Base-by-base conservation (phyloP, 2,329 filamentous ascomycete genomes). In the Immersiporthe knoxdaviesiana region DNA sequence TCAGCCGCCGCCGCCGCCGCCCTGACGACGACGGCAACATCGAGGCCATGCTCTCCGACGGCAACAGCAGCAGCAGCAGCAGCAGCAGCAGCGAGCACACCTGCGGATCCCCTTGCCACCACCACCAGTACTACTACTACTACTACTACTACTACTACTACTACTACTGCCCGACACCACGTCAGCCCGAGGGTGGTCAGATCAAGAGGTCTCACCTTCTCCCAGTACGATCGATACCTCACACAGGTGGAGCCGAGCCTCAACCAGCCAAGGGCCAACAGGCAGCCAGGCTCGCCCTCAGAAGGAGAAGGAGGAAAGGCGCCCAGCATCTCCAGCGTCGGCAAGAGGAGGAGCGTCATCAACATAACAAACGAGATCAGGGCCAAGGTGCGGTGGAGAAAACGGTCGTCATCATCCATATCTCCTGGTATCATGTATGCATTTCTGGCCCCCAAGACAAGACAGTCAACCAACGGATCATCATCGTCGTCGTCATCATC, bases 201-300 rank as follows among this genome's bases (percentile, higher is more conserved):
- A 66, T 79, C 80, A 50, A 81, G 79, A 70, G 79, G 75, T 47
- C 75, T 84, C 35, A 84, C 77, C 68, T 87, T 88, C 72, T 78
- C 80, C 8, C 80, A 82, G 39, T 88, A 88, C 73, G 85, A 88
- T 41, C 82, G 79, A 70, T 87, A 85, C 70, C 73, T 88, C 50
- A 76, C 80, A 24, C 79, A 84, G 56, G 72, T 84, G 39, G 80
- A 83, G 67, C 79, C 81, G 8, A 80, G 80, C 52, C 76, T 82
- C 47, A 79, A 80, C 71, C 82, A 83, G 70, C 79, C 81, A 61
- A 83, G 81, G 67, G 78, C 82, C 58, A 72, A 78, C 66, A 79
- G 78, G 69, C 68, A 47, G 44, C 21, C 44, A 3, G 21, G 68
- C 30, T 71, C 77, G 1, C 75, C 78, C 4, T 74, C 77, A 7